Evolutionary conservation across 1,284 basidiomycete species (phyloP).

Genomic region (Ceratobasidium sp.): DNA sequence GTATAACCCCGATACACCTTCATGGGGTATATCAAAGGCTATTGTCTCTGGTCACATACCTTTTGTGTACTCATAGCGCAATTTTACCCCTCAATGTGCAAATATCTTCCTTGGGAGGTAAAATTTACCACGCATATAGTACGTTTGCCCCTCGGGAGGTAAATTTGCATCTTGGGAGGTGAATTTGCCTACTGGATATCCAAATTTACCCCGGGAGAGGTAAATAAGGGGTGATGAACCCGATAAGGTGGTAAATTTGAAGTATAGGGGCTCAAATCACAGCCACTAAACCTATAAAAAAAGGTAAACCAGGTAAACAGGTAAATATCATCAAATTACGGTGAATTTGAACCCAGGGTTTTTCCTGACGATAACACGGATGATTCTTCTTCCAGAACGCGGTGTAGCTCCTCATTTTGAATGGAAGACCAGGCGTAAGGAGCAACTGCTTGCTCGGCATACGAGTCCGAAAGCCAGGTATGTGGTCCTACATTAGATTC

Average conservation of each 20-base stretch:
- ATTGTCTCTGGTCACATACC: too few relatives aligned
- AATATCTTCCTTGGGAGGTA: not conserved
- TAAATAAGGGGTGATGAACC: not conserved
- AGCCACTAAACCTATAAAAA: not conserved
- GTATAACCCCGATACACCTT: too few relatives aligned
- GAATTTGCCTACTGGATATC: not conserved
- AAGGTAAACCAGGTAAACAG: not conserved
- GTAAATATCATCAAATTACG: not conserved
- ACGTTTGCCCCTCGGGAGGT: not conserved
- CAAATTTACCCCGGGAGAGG: not conserved
- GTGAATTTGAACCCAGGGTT: constrained; percentile 1
- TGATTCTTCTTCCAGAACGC: not conserved
- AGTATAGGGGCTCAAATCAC: not conserved
- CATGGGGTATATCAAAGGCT: too few relatives aligned
- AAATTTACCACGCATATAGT: not conserved
- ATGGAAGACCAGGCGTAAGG: constrained; percentile 10
- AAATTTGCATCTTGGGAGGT: not conserved
- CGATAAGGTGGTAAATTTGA: not conserved
- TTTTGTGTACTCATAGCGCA: too few relatives aligned
- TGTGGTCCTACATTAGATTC: not conserved
- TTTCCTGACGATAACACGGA: not conserved
- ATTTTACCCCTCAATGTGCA: too few relatives aligned
- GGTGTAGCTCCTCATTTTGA: not conserved
- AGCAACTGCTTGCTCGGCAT: not conserved
- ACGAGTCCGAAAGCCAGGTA: not conserved